Base-by-base conservation (phyloP, 768 basidiomycete species). In the Pholiota conissans region DNA sequence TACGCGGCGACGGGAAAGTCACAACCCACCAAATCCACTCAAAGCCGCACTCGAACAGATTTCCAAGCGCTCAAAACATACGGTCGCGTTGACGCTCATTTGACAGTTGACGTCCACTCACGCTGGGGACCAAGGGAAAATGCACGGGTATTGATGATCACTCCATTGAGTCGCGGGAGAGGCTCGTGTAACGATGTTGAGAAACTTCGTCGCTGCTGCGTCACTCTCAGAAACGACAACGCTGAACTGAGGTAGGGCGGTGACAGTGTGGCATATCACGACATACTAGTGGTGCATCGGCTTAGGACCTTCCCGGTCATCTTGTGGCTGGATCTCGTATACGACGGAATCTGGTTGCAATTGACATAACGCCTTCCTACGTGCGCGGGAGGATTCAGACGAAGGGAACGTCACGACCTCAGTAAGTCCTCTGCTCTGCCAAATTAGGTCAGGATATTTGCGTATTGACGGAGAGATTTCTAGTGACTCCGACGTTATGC, bases 11-110 rank as follows among this genome's bases (percentile, higher is more conserved):
- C 30, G 30, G 30, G 30, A 32, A 32, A 6, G 13, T 32, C n/a
- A n/a, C n/a, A n/a, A n/a, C n/a, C 37, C 37, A 18, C 20, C n/a
- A 39, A 39, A 39, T 18, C 37, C n/a, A 45, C 42, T 45, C 20
- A 45, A 45, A 45, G 20, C n/a, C 34, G 37, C 37, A 52, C 11
- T 24, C 26, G n/a, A 29, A 28, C 10, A 54, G 18, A 39, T 57
- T 39, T 61, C 62, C 50, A 51, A 37, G 34, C 47, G 32, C 42
- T 24, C 61, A 52, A n/a, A n/a, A n/a, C 51, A 55, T 57, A 55
- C 52, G 39, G 60, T 59, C 52, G 60, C 60, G 47, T 63, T 63
- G 63, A 52, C 48, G 55, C 55, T 49, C 48, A 18, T 28, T 56
- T 56, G 55, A 56, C 57, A 61, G 42, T 37, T 47, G 55, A 29